phyloP scores from a whole-genome alignment of 345 rosid genomes.

The Syzygium oleosum region DNA sequence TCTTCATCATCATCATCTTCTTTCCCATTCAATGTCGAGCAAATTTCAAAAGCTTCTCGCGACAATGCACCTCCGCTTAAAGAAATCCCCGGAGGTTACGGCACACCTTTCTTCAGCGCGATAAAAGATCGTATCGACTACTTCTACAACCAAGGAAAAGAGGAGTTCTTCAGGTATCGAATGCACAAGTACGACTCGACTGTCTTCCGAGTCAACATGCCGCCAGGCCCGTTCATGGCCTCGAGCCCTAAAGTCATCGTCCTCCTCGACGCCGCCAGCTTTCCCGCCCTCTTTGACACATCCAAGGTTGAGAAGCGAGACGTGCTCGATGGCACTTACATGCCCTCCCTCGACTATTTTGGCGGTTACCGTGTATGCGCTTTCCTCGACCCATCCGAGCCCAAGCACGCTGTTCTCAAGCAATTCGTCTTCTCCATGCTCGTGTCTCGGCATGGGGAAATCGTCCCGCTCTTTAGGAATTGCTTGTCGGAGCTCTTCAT shows the following conservation, averaged over 20 bases:
- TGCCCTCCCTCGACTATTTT: conserved; percentile 24
- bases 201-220: conserved; percentile 33
- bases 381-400: conserved; percentile 36
- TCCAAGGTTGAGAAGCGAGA: conserved; percentile 34
- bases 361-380: conserved; percentile 32
- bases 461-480: conserved; percentile 21
- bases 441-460: conserved; percentile 9
- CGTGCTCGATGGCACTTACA: conserved; percentile 31
- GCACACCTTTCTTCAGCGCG: conserved; percentile 22
- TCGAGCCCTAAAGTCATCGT: conserved; percentile 14
- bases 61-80: conserved; percentile 8
- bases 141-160: conserved; percentile 36
- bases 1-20: not conserved
- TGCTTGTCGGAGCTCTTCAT: conserved; percentile 13
- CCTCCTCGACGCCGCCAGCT: conserved; percentile 29
- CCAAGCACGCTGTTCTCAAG: conserved; percentile 24
- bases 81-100: conserved; percentile 28
- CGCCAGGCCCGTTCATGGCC: conserved; percentile 48
- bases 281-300: conserved; percentile 32
- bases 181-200: conserved; percentile 21
- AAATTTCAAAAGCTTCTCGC: not conserved
- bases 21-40: not conserved
- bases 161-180: conserved; percentile 17
- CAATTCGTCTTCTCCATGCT: conserved; percentile 13
- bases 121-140: conserved; percentile 28